Percentiles rank a stretch among this genome's conserved stretches.
These are phyloP conservation scores for Hemisphaericaspora lyxosophila DNA, from an alignment of 1,139 yeast genomes.

Conservation along the genomic window DNA sequence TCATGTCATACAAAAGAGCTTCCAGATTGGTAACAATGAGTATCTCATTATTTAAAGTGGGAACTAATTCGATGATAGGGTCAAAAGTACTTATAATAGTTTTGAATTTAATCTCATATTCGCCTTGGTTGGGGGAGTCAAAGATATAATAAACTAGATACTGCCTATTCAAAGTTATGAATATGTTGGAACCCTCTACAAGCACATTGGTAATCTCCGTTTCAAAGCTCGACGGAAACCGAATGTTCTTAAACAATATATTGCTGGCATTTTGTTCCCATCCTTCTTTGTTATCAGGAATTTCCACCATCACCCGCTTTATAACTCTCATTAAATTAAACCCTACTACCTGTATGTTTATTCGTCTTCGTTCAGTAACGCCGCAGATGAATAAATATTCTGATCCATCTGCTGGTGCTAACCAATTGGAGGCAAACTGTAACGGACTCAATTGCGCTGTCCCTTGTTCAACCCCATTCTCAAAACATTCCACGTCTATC, in stretches of 20 bases:
- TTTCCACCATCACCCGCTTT: slow-evolving; percentile 7
- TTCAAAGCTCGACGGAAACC: not conserved
- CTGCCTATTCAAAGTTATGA: slow-evolving; percentile 6
- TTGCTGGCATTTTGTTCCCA: slow-evolving; percentile 7
- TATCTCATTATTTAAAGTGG: slow-evolving; percentile 1
- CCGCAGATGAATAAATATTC: slow-evolving; percentile 20
- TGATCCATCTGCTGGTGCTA: slow-evolving; percentile 8
- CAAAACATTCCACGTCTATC: slow-evolving; percentile 19
- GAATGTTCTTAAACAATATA: not conserved
- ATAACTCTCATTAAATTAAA: slow-evolving; percentile 20
- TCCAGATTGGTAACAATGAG: slow-evolving; percentile 6
- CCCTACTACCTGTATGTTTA: slow-evolving; percentile 20
- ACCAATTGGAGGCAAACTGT: slow-evolving; percentile 11
- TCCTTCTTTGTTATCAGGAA: slow-evolving; percentile 6
- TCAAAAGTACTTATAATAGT: slow-evolving; percentile 1
- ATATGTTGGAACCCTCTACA: slow-evolving; percentile 2
- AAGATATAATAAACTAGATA: slow-evolving; percentile 2
- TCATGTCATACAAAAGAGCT: slow-evolving; percentile 3
- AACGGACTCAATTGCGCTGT: slow-evolving; percentile 9
- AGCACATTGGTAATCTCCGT: slow-evolving; percentile 1
- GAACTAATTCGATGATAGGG: not conserved
- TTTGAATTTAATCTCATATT: not conserved
- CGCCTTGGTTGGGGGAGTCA: not conserved
- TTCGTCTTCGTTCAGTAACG: slow-evolving; percentile 7
- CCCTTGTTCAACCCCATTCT: slow-evolving; percentile 17